A percentile compares a stretch with the other conserved stretches of the same genome.
Conservation (phyloP, 192 early-diverging fungal species). For the Umbelopsis sp. region DNA sequence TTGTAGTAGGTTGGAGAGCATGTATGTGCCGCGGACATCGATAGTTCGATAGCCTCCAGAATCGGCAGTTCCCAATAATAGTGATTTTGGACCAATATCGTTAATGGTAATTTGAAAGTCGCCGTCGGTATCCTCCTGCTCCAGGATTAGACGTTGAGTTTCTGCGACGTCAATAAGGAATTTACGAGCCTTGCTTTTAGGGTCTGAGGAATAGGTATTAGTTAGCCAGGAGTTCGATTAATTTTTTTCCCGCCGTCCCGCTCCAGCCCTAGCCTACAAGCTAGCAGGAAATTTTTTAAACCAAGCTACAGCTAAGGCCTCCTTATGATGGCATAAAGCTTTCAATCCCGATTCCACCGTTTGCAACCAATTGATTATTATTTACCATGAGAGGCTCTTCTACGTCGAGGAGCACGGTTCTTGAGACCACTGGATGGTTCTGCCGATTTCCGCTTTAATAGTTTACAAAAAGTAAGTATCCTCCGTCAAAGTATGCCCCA, state of each 20-base stretch:
- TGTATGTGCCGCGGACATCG: constrained; percentile 93
- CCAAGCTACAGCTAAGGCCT: neutral
- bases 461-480: neutral
- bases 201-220: constrained; percentile 44
- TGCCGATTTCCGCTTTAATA: neutral
- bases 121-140: constrained; percentile 94
- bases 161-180: constrained; percentile 88
- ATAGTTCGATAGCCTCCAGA: constrained; percentile 86
- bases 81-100: constrained; percentile 88
- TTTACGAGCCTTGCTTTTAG: constrained; percentile 61
- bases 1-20: constrained; percentile 92
- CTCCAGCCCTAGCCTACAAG: neutral
- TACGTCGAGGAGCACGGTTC: constrained; percentile 20
- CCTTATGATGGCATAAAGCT: neutral
- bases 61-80: constrained; percentile 82
- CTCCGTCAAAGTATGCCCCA: neutral
- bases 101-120: constrained; percentile 94
- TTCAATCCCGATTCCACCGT: neutral
- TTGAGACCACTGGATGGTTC: neutral
- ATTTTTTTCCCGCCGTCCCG: neutral
- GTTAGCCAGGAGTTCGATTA: neutral
- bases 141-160: constrained; percentile 76
- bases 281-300: neutral
- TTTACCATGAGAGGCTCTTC: constrained; percentile 45
- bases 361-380: neutral